Conservation (phyloP, 2,329 filamentous ascomycete species). For the Ceratocystis huliohia region DNA sequence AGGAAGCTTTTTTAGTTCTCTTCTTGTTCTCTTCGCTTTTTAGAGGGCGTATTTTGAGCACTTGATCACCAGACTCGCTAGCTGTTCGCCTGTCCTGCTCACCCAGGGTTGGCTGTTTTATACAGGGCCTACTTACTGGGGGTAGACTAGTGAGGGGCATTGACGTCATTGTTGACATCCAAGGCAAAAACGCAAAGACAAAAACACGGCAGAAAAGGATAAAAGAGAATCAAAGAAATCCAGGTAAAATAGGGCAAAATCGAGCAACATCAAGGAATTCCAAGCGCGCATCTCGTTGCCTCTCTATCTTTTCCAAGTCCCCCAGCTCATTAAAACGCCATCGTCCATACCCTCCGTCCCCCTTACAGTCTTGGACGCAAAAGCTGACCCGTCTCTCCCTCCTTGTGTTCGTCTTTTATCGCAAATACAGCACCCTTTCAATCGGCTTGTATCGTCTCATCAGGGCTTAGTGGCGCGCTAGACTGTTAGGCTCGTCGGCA, state of each 20-base stretch:
- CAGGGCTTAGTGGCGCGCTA: neutral
- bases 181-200: neutral
- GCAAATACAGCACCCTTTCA: neutral
- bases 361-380: neutral
- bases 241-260: neutral
- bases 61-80: neutral
- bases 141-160: neutral
- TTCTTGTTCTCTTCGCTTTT: too few relatives aligned
- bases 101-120: neutral
- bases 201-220: neutral
- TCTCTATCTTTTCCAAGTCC: neutral
- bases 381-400: neutral
- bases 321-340: too few relatives aligned
- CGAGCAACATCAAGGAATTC: neutral
- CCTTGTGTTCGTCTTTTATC: neutral
- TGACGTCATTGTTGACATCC: neutral
- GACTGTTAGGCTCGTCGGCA: neutral
- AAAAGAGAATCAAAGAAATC: neutral
- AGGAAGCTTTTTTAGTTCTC: too few relatives aligned
- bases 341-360: too few relatives aligned
- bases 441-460: neutral
- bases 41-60: too few relatives aligned
- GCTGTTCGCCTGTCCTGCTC: neutral
- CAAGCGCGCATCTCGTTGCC: neutral
- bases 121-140: neutral